Conservation (phyloP, 805 yeast species). For the Candida insectorum region DNA sequence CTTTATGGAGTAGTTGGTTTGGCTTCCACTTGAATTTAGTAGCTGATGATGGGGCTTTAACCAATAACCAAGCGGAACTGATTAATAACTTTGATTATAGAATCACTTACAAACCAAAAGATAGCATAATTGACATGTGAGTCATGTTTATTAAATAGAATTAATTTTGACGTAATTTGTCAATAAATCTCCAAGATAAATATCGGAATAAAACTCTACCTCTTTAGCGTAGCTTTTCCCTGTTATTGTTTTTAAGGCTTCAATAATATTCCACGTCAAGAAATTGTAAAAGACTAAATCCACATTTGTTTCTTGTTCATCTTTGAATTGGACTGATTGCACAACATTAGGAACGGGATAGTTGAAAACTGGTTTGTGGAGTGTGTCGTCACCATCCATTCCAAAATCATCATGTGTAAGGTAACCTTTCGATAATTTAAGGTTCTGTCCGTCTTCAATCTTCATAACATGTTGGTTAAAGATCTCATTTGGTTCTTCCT, state of each 20-base stretch:
- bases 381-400: constrained; percentile 80
- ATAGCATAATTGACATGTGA: constrained; percentile 27
- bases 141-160: constrained; percentile 11
- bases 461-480: not conserved
- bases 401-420: constrained; percentile 85
- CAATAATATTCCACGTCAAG: constrained; percentile 39
- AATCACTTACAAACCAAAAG: constrained; percentile 60
- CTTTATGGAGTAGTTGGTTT: constrained; percentile 67
- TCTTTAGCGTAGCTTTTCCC: constrained; percentile 14
- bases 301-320: constrained; percentile 29
- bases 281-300: constrained; percentile 82
- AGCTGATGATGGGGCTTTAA: constrained; percentile 47
- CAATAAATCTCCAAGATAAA: constrained; percentile 32
- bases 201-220: constrained; percentile 25
- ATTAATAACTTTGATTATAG: constrained; percentile 65
- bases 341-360: constrained; percentile 79
- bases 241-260: constrained; percentile 29
- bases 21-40: constrained; percentile 62
- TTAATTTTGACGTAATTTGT: constrained; percentile 23
- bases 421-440: constrained; percentile 58
- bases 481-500: not conserved
- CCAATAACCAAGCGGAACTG: constrained; percentile 35
- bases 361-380: constrained; percentile 54
- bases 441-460: not conserved
- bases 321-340: constrained; percentile 41